Evolutionary conservation across 2,329 filamentous ascomycete species (phyloP).

Genomic region (Neonectria coccinea): DNA sequence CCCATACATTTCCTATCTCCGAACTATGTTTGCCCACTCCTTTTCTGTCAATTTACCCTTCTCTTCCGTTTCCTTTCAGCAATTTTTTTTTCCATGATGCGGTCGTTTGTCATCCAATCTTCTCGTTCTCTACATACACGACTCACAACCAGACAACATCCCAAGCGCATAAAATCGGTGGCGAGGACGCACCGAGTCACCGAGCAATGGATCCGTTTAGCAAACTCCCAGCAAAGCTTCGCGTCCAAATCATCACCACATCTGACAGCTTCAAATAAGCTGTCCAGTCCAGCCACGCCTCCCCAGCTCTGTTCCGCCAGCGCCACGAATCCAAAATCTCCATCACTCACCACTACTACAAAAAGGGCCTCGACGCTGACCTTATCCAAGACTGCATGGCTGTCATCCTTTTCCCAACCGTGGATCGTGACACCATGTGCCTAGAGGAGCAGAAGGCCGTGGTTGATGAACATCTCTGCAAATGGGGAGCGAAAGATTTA

Average conservation of each 20-base stretch:
- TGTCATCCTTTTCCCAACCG: conserved; percentile 5
- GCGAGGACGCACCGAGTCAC: background rate
- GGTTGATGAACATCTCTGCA: background rate
- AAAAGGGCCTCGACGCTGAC: background rate
- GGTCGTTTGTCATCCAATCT: background rate
- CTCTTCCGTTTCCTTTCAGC: background rate
- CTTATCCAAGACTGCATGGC: conserved; percentile 13
- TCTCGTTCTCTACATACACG: background rate
- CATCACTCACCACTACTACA: conserved; percentile 15
- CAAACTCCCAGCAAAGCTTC: background rate
- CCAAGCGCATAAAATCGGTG: background rate
- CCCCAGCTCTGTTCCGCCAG: background rate
- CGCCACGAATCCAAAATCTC: background rate
- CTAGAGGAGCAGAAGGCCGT: background rate
- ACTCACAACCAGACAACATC: background rate
- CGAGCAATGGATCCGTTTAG: background rate
- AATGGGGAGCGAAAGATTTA: background rate
- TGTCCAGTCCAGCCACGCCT: background rate
- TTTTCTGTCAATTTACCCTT: background rate
- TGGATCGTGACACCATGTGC: background rate
- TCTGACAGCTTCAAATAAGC: background rate
- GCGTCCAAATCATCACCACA: background rate
- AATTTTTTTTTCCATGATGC: background rate
- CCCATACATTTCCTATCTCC: background rate
- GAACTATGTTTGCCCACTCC: background rate